Evolutionary conservation across 1,139 yeast genomes (phyloP).

Genomic region (Hansenula sp.): DNA sequence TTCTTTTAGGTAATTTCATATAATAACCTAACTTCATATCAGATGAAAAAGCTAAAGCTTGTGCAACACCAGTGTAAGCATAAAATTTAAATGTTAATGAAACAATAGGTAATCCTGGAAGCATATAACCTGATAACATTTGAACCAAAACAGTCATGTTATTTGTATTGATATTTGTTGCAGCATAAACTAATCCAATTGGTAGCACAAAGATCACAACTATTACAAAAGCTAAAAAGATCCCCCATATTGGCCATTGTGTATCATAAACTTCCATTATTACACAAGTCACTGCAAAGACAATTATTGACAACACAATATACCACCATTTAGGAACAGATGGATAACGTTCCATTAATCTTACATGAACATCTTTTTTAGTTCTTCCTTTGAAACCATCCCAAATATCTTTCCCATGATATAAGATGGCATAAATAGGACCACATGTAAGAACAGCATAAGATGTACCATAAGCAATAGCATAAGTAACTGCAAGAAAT

Average conservation of each 20-base stretch:
- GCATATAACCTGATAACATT: conserved; percentile 56
- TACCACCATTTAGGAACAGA: conserved; percentile 73
- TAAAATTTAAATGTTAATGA: conserved; percentile 57
- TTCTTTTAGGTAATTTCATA: conserved; percentile 56
- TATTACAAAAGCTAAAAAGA: conserved; percentile 47
- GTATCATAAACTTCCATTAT: conserved; percentile 37
- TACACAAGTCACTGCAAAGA: conserved; percentile 43
- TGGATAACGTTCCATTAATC: conserved; percentile 52
- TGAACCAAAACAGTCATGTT: conserved; percentile 61
- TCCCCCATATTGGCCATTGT: conserved; percentile 52
- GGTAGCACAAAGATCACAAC: conserved; percentile 53
- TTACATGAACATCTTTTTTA: conserved; percentile 57
- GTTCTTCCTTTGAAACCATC: conserved; percentile 37
- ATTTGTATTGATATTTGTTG: conserved; percentile 45
- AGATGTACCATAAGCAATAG: conserved; percentile 56
- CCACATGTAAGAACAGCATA: conserved; percentile 64
- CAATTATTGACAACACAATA: conserved; percentile 20
- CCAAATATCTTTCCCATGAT: conserved; percentile 51
- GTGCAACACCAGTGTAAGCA: conserved; percentile 55
- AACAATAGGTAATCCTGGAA: conserved; percentile 61
- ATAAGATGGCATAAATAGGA: conserved; percentile 46
- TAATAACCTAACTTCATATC: conserved; percentile 66
- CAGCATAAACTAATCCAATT: conserved; percentile 47
- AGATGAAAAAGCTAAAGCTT: conserved; percentile 49
- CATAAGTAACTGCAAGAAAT: conserved; percentile 59